A percentile compares a stretch with the other conserved stretches of the same genome.
phyloP scores from a whole-genome alignment of 2,329 filamentous ascomycete species.

The Aspergillus fructus region DNA sequence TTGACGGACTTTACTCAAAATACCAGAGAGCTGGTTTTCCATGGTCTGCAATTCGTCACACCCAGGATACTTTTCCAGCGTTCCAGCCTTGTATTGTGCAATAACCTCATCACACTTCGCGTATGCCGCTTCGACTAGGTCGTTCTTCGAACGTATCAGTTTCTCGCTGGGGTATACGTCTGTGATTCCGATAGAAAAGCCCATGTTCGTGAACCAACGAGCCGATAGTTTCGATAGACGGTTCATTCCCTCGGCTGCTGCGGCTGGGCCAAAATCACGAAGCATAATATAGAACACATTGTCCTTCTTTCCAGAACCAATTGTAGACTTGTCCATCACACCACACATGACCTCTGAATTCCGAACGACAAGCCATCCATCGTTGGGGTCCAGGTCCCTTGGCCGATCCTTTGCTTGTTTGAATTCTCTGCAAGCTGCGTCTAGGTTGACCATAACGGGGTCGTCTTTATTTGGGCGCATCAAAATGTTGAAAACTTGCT shows the following conservation, averaged over 20 bases:
- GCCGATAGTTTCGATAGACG: conserved; percentile 87
- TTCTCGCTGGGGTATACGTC: conserved; percentile 82
- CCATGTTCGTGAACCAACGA: conserved; percentile 81
- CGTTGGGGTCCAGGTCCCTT: conserved; percentile 73
- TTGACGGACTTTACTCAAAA: conserved; percentile 87
- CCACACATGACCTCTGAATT: conserved; percentile 98
- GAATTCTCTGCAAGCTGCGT: conserved; percentile 84
- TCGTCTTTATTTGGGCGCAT: conserved; percentile 86
- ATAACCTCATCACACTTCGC: conserved; percentile 80
- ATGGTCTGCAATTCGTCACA: conserved; percentile 90
- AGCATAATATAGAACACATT: conserved; percentile 97
- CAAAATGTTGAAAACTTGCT: conserved; percentile 90
- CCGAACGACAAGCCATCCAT: conserved; percentile 87
- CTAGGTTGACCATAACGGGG: conserved; percentile 82
- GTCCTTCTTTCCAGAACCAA: conserved; percentile 97
- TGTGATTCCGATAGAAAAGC: conserved; percentile 93
- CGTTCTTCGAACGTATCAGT: conserved; percentile 70
- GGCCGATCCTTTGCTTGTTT: conserved; percentile 40
- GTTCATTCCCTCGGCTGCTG: conserved; percentile 90
- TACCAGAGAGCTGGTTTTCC: conserved; percentile 86
- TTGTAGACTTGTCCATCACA: conserved; percentile 94
- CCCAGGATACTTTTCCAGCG: conserved; percentile 80
- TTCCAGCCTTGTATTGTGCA: conserved; percentile 73
- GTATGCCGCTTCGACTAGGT: conserved; percentile 76
- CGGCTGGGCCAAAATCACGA: conserved; percentile 87